A percentile compares a stretch with the other conserved stretches of the same genome.
Evolutionary conservation across 2,329 filamentous ascomycete species (phyloP).

Genomic region (Neopestalotiopsis clavispora): DNA sequence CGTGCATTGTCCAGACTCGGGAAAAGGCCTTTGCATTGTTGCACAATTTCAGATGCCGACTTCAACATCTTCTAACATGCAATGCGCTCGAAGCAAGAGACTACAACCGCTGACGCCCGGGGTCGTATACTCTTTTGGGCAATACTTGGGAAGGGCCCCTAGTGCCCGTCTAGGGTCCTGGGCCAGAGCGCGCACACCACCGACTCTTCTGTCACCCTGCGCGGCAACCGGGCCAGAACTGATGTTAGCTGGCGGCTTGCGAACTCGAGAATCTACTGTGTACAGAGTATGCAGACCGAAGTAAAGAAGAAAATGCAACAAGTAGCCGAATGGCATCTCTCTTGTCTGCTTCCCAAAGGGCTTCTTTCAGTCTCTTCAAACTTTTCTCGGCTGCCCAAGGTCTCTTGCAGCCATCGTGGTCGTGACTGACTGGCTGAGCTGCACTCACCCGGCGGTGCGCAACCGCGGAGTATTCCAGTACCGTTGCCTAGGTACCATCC

Average conservation of each 20-base stretch:
- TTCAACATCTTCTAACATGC: conserved; percentile 1
- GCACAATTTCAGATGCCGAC: not conserved
- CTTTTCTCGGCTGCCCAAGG: not conserved
- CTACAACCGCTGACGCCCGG: not conserved
- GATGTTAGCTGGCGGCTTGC: conserved; percentile 4
- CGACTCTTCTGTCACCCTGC: not conserved
- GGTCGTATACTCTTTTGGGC: not conserved
- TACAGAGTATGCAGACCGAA: too few species aligned
- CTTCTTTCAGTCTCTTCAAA: not conserved
- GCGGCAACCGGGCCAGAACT: conserved; percentile 9
- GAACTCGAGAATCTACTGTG: not conserved
- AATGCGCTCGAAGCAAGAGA: not conserved
- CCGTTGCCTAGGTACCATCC: not conserved
- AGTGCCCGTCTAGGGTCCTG: not conserved
- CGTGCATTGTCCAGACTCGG: not conserved
- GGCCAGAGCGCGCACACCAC: conserved; percentile 2
- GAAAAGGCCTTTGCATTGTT: not conserved
- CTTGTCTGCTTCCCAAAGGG: not conserved
- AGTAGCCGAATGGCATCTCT: not conserved
- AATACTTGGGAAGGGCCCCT: not conserved
- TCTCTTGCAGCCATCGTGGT: not conserved
- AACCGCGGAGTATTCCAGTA: too few species aligned
- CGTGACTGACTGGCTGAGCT: not conserved
- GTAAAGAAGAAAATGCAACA: conserved; percentile 2
- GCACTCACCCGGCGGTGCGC: not conserved